These are phyloP conservation scores for Nothophoma quercina DNA, from an alignment of 2,329 filamentous ascomycete species.

Conservation along the genomic window DNA sequence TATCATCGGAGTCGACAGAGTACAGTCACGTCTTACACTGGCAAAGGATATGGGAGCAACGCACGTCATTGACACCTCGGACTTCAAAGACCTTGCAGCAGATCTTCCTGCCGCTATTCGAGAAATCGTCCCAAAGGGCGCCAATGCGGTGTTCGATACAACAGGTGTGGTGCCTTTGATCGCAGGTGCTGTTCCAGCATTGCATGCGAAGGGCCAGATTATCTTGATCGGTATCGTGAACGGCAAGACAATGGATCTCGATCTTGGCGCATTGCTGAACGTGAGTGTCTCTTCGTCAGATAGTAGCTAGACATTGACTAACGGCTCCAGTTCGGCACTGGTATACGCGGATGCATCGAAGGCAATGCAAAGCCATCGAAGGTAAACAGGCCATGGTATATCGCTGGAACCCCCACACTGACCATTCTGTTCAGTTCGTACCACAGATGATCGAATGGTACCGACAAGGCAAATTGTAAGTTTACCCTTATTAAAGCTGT, in stretches of 20 bases:
- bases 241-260: slow-evolving; percentile 53
- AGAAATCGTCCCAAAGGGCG: slow-evolving; percentile 48
- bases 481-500: background rate
- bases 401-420: background rate
- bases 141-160: slow-evolving; percentile 59
- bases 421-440: slow-evolving; percentile 44
- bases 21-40: slow-evolving; percentile 44
- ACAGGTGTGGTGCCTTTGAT: slow-evolving; percentile 57
- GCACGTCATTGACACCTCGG: slow-evolving; percentile 47
- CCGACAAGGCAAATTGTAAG: slow-evolving; percentile 53
- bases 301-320: background rate
- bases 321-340: slow-evolving; percentile 50
- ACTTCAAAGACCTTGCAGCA: slow-evolving; percentile 17
- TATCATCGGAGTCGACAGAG: slow-evolving; percentile 51
- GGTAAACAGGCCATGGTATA: slow-evolving; percentile 3
- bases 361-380: slow-evolving; percentile 53
- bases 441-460: slow-evolving; percentile 61
- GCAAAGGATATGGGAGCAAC: slow-evolving; percentile 51
- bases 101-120: slow-evolving; percentile 48
- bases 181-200: slow-evolving; percentile 52
- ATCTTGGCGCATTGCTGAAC: slow-evolving; percentile 57
- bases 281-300: slow-evolving; percentile 1
- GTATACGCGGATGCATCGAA: slow-evolving; percentile 58
- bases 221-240: slow-evolving; percentile 60
- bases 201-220: slow-evolving; percentile 57